Percentiles rank a stretch among this genome's conserved stretches.
phyloP scores from a whole-genome alignment of 805 yeast species.

The Isabelozyma rhagii region DNA sequence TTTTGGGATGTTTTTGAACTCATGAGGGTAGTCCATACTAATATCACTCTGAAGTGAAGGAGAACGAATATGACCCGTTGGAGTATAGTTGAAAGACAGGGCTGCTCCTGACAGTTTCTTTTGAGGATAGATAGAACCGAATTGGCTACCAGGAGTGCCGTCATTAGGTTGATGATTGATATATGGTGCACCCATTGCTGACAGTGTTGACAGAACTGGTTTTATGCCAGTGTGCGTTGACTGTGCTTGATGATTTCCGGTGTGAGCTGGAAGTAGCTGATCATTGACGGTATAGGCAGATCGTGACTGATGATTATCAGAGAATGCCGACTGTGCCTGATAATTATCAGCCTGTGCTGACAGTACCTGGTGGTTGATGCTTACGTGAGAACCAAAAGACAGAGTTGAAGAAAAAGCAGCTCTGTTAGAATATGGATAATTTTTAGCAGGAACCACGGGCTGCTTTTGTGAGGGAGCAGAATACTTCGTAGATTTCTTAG shows the following conservation, averaged over 20 bases:
- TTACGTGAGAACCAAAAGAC: slow-evolving; percentile 2
- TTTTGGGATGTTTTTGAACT: slow-evolving; percentile 15
- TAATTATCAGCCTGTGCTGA: background rate
- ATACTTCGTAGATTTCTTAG: background rate
- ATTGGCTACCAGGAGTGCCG: background rate
- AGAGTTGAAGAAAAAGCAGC: slow-evolving; percentile 2
- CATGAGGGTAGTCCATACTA: slow-evolving; percentile 27
- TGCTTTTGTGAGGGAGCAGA: background rate
- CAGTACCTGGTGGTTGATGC: background rate
- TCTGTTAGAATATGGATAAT: background rate
- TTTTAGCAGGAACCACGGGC: background rate
- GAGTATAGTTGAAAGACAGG: slow-evolving; percentile 8
- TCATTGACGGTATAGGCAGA: background rate
- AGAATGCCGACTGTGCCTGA: background rate
- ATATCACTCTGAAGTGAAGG: slow-evolving; percentile 31
- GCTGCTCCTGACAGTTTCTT: slow-evolving; percentile 21
- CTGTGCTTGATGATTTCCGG: background rate
- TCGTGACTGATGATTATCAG: background rate
- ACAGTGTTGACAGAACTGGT: too few relatives aligned
- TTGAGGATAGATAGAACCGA: background rate
- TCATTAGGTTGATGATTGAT: background rate
- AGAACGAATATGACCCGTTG: slow-evolving; percentile 12
- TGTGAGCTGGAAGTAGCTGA: background rate
- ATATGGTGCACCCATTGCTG: background rate
- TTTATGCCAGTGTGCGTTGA: too few relatives aligned